Percentiles rank a stretch among this genome's conserved stretches.
Conservation (phyloP, 2,329 filamentous ascomycete genomes). For the Fusarium bulbicola region DNA sequence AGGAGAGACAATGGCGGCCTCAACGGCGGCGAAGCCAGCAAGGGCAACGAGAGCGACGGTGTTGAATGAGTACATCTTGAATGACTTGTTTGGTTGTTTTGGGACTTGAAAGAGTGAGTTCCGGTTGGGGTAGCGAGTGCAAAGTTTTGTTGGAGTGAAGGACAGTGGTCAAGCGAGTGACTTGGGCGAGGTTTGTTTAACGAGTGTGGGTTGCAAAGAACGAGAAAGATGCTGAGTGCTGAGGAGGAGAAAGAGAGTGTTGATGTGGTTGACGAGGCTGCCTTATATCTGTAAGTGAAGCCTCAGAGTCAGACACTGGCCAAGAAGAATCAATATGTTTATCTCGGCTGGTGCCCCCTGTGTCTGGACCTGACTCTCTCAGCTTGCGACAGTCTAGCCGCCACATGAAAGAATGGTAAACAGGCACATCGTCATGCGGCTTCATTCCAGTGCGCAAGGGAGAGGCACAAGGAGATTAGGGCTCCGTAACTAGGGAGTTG, state of each 20-base stretch:
- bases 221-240: constrained; percentile 21
- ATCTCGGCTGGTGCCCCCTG: neutral
- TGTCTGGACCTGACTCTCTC: neutral
- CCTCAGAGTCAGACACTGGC: neutral
- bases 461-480: constrained; percentile 18
- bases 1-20: constrained; percentile 16
- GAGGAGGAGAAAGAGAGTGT: neutral
- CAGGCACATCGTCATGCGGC: constrained; percentile 9
- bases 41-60: constrained; percentile 39
- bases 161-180: constrained; percentile 38
- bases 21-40: constrained; percentile 35
- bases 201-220: constrained; percentile 26
- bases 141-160: constrained; percentile 12
- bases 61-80: constrained; percentile 42
- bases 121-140: neutral
- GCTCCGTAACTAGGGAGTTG: constrained; percentile 27
- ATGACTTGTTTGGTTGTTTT: constrained; percentile 17
- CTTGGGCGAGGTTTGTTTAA: constrained; percentile 35
- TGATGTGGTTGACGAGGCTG: constrained; percentile 7
- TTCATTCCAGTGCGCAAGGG: constrained; percentile 35
- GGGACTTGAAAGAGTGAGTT: constrained; percentile 15
- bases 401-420: constrained; percentile 30
- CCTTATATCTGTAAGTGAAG: constrained; percentile 37
- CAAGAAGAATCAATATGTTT: constrained; percentile 1
- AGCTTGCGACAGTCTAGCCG: constrained; percentile 19